These are phyloP conservation scores for Pleurotus salmoneostramineus DNA, from an alignment of 768 basidiomycete genomes.

Conservation along the genomic window DNA sequence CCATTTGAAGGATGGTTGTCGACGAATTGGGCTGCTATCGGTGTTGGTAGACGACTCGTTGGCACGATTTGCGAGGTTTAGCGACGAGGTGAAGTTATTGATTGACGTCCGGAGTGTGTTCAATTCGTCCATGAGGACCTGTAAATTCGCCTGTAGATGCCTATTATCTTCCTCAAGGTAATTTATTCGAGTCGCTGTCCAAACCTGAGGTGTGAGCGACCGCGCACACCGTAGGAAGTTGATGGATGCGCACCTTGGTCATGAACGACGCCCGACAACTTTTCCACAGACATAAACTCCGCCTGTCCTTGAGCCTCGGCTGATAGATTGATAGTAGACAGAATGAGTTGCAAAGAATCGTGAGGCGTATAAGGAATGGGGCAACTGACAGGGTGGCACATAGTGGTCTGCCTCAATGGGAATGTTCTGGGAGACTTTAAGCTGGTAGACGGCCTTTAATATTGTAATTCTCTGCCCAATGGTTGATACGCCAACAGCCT, in stretches of 20 bases:
- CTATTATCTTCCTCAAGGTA: conserved; percentile 77
- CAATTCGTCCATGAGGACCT: conserved; percentile 66
- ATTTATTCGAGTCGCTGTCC: conserved; percentile 61
- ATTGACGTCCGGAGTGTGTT: conserved; percentile 32
- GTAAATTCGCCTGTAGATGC: conserved; percentile 58
- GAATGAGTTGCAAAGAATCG: too few species aligned
- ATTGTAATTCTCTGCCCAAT: conserved; percentile 91
- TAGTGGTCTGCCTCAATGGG: conserved; percentile 83
- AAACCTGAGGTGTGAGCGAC: neutral
- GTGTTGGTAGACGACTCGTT: conserved; percentile 20
- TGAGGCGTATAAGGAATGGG: neutral
- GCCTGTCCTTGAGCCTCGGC: conserved; percentile 43
- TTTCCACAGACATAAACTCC: conserved; percentile 58
- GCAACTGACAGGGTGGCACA: conserved; percentile 78
- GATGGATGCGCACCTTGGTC: conserved; percentile 59
- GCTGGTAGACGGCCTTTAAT: conserved; percentile 86
- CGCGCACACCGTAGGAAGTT: neutral
- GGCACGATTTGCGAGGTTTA: conserved; percentile 1
- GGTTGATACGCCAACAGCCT: conserved; percentile 82
- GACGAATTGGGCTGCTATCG: conserved; percentile 45
- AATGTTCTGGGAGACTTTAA: conserved; percentile 82
- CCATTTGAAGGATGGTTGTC: conserved; percentile 89
- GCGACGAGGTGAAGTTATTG: conserved; percentile 2
- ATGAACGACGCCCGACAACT: conserved; percentile 59
- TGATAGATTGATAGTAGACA: conserved; percentile 3